Base-by-base conservation (phyloP, 1,139 yeast genomes). In the Diutina scorzettiae region DNA sequence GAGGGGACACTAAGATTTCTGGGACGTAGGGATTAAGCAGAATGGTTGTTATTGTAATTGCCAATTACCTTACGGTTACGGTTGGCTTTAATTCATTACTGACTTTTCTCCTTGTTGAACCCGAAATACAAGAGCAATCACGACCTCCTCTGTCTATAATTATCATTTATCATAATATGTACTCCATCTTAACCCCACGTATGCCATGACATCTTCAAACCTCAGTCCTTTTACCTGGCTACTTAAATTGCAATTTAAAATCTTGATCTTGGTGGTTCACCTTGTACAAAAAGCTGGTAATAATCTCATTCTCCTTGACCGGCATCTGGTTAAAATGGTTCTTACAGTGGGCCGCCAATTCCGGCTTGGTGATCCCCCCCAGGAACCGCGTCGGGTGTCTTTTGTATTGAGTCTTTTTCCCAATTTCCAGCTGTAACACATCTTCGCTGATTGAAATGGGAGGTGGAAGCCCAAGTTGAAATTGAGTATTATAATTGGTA, bases 251-350 rank as follows among this genome's bases (percentile, higher is more conserved):
- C 46, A 69, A 56, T 53, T 67, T 68, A 48, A 69, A 71, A 42
- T 64, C 71, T 53, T 62, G 62, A 49, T 75, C 76, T 48, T 79
- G 81, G 53, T 82, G 77, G 53, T 74, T 74, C 43, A 81, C 85
- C 49, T 81, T 76, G 59, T 85, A 85, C 45, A 85, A 65, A 53
- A 85, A 85, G 51, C 80, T 83, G 37, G 91, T 81, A 36, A 85
- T 76, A 34, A 79, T 74, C 52, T 85, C 95, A 48, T 80, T 78
- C 53, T 85, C 95, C 48, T 82, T 73, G 3, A 75, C 75, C n/a
- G 74, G 73, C 43, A 77, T 71, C 34, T 65, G 66, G 49, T 66
- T 47, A 48, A 84, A 82, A 56, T 85, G 93, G 44, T 69, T 73
- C 57, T 78, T 77, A 30, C 76, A 71, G 11, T 67, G 68, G 8